phyloP scores from a whole-genome alignment of 768 basidiomycete genomes.

The Phaeotremella fagi region DNA sequence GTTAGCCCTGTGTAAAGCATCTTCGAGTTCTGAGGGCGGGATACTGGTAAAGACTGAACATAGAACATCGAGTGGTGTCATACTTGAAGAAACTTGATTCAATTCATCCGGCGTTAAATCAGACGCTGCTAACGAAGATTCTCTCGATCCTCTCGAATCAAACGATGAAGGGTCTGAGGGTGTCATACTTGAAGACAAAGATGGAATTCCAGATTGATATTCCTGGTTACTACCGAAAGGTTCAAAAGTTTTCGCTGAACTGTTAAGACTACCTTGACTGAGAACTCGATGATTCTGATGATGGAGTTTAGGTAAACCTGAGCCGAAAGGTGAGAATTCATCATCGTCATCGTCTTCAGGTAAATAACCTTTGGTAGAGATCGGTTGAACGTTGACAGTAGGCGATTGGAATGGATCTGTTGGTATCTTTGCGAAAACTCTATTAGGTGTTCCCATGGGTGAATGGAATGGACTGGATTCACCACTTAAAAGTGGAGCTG shows the following conservation, averaged over 20 bases:
- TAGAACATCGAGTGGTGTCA: constrained; percentile 97
- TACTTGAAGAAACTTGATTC: constrained; percentile 53
- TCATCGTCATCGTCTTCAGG: constrained; percentile 51
- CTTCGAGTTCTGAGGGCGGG: constrained; percentile 85
- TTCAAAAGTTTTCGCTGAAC: constrained; percentile 56
- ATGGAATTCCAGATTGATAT: constrained; percentile 1
- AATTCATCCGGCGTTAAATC: constrained; percentile 9
- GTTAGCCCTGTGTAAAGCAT: constrained; percentile 76
- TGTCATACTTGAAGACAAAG: constrained; percentile 16
- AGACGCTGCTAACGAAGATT: constrained; percentile 5
- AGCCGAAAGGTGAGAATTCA: constrained; percentile 50
- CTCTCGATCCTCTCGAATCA: constrained; percentile 12
- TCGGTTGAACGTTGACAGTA: constrained; percentile 12
- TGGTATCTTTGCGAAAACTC: constrained; percentile 27
- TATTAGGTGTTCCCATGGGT: constrained; percentile 37
- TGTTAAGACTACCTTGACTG: constrained; percentile 58
- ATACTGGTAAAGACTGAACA: constrained; percentile 87
- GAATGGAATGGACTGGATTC: constrained; percentile 40
- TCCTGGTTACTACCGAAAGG: constrained; percentile 34
- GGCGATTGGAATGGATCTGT: constrained; percentile 60
- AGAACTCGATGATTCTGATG: no score
- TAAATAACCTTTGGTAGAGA: constrained; percentile 54
- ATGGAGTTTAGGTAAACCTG: constrained; percentile 58
- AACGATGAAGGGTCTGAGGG: constrained; percentile 20
- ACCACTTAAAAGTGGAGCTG: constrained; percentile 79